These are phyloP conservation scores for Smittium mucronatum DNA, from an alignment of 371 early-diverging fungal genomes.

Conservation along the genomic window DNA sequence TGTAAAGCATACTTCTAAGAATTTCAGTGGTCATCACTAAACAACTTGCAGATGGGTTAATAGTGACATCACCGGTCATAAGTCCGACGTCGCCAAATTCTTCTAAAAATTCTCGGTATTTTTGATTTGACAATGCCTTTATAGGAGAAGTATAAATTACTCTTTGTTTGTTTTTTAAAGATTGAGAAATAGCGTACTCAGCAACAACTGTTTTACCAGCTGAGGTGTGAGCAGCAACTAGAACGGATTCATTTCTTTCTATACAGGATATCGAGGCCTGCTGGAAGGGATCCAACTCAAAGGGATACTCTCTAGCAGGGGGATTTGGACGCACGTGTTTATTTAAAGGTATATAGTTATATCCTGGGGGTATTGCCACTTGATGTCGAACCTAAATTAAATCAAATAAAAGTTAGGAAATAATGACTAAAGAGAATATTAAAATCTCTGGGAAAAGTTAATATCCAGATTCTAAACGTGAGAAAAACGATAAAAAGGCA, in stretches of 20 bases:
- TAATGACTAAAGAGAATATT: no score
- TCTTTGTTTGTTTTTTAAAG: slow-evolving; percentile 84
- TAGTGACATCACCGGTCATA: slow-evolving; percentile 99
- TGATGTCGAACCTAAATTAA: slow-evolving; percentile 59
- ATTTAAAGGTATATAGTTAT: slow-evolving; percentile 72
- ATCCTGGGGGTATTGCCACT: slow-evolving; percentile 84
- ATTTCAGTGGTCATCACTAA: slow-evolving; percentile 99
- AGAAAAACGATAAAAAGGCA: not conserved
- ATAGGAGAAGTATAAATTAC: slow-evolving; percentile 99
- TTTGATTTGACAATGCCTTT: slow-evolving; percentile 99
- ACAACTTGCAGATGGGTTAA: slow-evolving; percentile 94
- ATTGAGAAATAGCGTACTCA: slow-evolving; percentile 98
- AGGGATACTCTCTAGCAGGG: slow-evolving; percentile 85
- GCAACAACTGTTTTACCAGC: slow-evolving; percentile 99
- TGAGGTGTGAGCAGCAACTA: slow-evolving; percentile 98
- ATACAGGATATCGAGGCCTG: slow-evolving; percentile 81
- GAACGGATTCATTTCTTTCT: slow-evolving; percentile 90
- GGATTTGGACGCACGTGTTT: slow-evolving; percentile 64
- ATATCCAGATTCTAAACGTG: no score
- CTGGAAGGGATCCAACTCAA: slow-evolving; percentile 98
- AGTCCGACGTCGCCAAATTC: slow-evolving; percentile 99
- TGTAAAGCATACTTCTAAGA: slow-evolving; percentile 97
- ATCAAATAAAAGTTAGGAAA: not conserved
- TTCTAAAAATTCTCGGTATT: slow-evolving; percentile 94
- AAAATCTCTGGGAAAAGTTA: no score